phyloP scores from a whole-genome alignment of 805 yeast genomes.

The Barnettozyma botsteinii region DNA sequence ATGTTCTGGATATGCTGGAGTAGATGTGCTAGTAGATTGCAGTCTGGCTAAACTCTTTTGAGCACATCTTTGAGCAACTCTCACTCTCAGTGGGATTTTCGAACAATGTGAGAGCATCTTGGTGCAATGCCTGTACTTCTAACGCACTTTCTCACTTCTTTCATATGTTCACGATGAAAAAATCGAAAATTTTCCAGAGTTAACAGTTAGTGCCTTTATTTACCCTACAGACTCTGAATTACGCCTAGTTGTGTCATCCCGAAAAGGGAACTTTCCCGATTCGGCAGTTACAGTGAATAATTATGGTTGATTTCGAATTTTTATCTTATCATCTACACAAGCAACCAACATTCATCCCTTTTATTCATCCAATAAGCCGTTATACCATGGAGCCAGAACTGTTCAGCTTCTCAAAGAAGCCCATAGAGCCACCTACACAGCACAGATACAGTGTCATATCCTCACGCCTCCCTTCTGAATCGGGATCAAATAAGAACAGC shows the following conservation, averaged over 20 bases:
- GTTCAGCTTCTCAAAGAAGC: constrained; percentile 25
- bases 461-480: constrained; percentile 16
- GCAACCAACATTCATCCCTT: neutral
- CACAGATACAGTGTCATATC: constrained; percentile 21
- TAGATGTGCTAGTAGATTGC: constrained; percentile 4
- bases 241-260: neutral
- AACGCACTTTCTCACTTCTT: neutral
- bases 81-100: neutral
- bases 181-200: constrained; percentile 3
- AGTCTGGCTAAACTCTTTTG: constrained; percentile 3
- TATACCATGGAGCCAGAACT: constrained; percentile 13
- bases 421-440: constrained; percentile 9
- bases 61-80: no score
- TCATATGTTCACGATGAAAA: neutral
- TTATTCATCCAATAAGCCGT: neutral
- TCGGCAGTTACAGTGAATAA: no score
- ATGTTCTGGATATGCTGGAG: constrained; percentile 12
- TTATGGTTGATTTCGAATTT: constrained; percentile 1
- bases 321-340: neutral
- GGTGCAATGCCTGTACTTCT: neutral
- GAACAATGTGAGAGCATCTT: constrained; percentile 3
- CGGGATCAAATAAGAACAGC: neutral
- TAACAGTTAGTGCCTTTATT: constrained; percentile 18
- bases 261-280: constrained; percentile 6
- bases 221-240: constrained; percentile 7